A percentile compares a stretch with the other conserved stretches of the same genome.
Conservation (phyloP, 2,329 filamentous ascomycete species). For the Talaromyces sp. region DNA sequence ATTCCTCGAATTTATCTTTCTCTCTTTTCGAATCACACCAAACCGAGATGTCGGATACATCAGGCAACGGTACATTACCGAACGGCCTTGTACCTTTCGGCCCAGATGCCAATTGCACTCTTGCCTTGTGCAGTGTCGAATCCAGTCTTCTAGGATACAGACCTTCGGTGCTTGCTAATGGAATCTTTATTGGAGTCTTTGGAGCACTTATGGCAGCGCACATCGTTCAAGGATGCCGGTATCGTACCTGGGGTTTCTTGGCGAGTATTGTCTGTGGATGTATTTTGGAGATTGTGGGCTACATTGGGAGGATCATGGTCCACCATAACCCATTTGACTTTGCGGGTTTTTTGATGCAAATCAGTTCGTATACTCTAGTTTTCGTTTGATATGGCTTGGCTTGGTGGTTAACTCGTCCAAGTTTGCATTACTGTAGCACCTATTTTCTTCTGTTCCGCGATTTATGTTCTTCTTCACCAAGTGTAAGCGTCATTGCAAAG, state of each 20-base stretch:
- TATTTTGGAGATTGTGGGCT: slow-evolving; percentile 59
- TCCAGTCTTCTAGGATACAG: slow-evolving; percentile 18
- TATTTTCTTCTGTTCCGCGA: slow-evolving; percentile 55
- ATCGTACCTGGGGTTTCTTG: slow-evolving; percentile 42
- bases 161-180: slow-evolving; percentile 36
- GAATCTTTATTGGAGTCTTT: slow-evolving; percentile 45
- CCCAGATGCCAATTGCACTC: slow-evolving; percentile 13
- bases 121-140: slow-evolving; percentile 16
- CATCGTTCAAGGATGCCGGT: slow-evolving; percentile 35
- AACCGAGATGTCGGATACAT: too few relatives aligned
- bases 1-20: too few relatives aligned
- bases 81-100: slow-evolving; percentile 7
- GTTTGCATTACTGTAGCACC: slow-evolving; percentile 31
- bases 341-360: slow-evolving; percentile 63
- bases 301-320: slow-evolving; percentile 58
- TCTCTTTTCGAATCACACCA: too few relatives aligned
- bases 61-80: too few relatives aligned
- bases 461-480: slow-evolving; percentile 59
- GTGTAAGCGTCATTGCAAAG: slow-evolving; percentile 4
- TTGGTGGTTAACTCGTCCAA: too few relatives aligned
- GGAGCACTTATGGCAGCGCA: slow-evolving; percentile 40
- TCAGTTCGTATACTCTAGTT: background rate
- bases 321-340: slow-evolving; percentile 58
- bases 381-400: too few relatives aligned
- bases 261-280: slow-evolving; percentile 57